These are phyloP conservation scores for Acanthamoeba triangularis DNA, from an alignment of 208 protist species.

Conservation along the genomic window DNA sequence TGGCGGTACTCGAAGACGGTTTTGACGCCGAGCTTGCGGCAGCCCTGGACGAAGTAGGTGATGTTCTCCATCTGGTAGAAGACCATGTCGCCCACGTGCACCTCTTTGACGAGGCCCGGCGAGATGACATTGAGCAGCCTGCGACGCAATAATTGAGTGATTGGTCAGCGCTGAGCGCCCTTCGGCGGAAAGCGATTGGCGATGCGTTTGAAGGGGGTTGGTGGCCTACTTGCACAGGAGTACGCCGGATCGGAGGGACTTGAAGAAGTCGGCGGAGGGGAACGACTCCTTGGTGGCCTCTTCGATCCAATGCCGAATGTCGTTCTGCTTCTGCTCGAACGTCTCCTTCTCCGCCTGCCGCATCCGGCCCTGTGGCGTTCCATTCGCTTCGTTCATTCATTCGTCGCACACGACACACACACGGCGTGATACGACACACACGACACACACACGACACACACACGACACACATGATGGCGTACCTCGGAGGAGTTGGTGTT, in stretches of 20 bases:
- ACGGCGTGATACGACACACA: no score
- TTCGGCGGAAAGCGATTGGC: no score
- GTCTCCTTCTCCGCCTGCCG: conserved; percentile 54
- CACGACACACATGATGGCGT: no score
- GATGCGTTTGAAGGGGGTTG: not conserved
- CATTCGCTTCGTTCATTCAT: not conserved
- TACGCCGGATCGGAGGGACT: conserved; percentile 28
- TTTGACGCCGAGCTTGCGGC: conserved; percentile 59
- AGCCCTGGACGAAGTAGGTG: conserved; percentile 13
- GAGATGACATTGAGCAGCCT: conserved; percentile 46
- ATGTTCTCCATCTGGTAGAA: conserved; percentile 78
- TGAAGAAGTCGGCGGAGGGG: conserved; percentile 35
- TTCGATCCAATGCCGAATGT: conserved; percentile 67
- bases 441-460: not conserved
- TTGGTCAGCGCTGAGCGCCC: not conserved
- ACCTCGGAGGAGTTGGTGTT: not conserved
- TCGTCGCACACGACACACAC: not conserved
- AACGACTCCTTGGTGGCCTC: conserved; percentile 6
- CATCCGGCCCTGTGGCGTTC: not conserved
- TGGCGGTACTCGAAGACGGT: conserved; percentile 35
- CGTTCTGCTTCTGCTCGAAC: conserved; percentile 59
- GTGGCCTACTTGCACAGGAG: conserved; percentile 68
- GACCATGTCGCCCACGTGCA: conserved; percentile 23
- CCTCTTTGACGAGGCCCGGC: conserved; percentile 50
- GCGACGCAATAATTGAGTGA: not conserved